Evolutionary conservation across 257 asterid genomes (phyloP), one percentile per base, ranked within the genome.

Genomic region (Datura wrightii): DNA sequence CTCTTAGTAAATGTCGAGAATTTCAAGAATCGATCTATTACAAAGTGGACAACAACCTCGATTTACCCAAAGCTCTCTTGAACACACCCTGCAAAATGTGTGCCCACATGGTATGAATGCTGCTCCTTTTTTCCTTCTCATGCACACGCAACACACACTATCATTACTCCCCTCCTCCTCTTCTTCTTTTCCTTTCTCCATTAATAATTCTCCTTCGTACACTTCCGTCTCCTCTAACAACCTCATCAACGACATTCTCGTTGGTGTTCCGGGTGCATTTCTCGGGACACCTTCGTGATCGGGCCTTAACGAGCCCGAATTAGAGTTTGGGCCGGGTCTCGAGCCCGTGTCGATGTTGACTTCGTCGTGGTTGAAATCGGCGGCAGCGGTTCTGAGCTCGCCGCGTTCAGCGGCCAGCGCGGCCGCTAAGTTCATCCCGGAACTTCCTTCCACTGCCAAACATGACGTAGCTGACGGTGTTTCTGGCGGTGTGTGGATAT

Each of bases 91-190:
- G 87, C 99, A 96, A 87, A 93, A 96, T 46, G 98, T 93, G 91
- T 96, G 99, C 5, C 99, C 99, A 89, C 99, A 96, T 79, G 99
- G 99, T 84, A 96, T 94, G 88, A 96, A 93, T 8, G 99, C 99
- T 69, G 99, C 99, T 0, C 94, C 98, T 72, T 91, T 96, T 70
- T 89, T 93, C 86, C 98, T 93, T 85, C 92, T 93, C 98, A 96
- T 92, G 91, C 98, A 96, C 92, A 94, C 98, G 91, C 99, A 96
- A 86, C 99, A 94, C 93, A 91, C 72, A n/a, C 85, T 82, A 87
- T 93, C 98, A 34, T 88, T 42, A 3, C 92, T 92, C 14, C 16
- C 87, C 70, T 2, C 54, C 54, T 10, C 48, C 14, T 37, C 74
- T 36, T 39, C 42, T 2, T 39, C 42, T 4, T 54, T 71, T 56